Evolutionary conservation across 305 asterid genomes (phyloP).

Genomic region (Fraxinus velutina): DNA sequence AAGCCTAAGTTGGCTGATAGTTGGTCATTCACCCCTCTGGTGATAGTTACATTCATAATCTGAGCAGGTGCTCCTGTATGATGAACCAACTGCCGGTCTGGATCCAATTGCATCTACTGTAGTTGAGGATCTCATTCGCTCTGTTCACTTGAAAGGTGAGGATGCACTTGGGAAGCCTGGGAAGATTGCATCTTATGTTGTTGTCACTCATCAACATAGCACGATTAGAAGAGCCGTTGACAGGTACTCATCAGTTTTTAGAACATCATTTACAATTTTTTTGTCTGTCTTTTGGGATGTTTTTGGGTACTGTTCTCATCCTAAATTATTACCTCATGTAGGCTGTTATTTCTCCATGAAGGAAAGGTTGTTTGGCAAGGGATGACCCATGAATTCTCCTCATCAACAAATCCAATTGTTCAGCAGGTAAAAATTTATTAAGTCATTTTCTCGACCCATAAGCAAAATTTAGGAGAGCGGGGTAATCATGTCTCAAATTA

Average conservation of each 20-base stretch:
- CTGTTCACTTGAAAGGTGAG: conserved; percentile 77
- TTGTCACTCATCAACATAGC: conserved; percentile 97
- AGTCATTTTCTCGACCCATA: background rate
- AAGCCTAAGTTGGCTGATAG: background rate
- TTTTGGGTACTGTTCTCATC: conserved; percentile 15
- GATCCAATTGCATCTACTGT: conserved; percentile 99
- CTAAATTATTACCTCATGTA: conserved; percentile 29
- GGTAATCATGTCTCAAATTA: background rate
- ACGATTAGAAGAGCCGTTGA: conserved; percentile 90
- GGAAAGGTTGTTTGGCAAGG: conserved; percentile 98
- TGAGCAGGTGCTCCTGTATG: conserved; percentile 85
- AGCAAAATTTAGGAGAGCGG: background rate
- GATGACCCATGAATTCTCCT: conserved; percentile 82
- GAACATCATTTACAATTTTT: background rate
- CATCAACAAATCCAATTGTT: conserved; percentile 78
- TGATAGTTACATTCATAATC: conserved; percentile 17
- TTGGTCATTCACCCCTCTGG: background rate
- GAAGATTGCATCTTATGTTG: conserved; percentile 81
- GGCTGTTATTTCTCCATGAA: conserved; percentile 78
- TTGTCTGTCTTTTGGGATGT: conserved; percentile 1
- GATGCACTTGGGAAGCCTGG: conserved; percentile 86
- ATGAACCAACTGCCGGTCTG: conserved; percentile 98
- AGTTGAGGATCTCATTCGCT: conserved; percentile 95
- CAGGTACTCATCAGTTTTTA: conserved; percentile 50
- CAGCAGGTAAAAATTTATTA: conserved; percentile 56